Conservation (phyloP, 192 early-diverging fungal species). For the Coemansia sp. region DNA sequence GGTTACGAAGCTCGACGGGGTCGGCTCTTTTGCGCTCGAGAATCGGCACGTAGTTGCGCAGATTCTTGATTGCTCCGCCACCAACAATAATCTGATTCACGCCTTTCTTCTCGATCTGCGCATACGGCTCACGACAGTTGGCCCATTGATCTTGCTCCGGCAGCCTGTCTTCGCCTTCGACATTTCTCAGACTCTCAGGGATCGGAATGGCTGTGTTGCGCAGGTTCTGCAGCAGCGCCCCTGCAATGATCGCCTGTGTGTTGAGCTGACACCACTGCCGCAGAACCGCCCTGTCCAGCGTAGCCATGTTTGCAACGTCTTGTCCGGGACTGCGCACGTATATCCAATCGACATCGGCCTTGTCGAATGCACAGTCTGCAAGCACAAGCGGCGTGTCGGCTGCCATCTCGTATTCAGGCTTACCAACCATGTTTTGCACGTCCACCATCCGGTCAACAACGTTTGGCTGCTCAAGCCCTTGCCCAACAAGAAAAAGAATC, state of each 20-base stretch:
- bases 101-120: constrained; percentile 4
- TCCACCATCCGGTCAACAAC: constrained; percentile 73
- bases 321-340: constrained; percentile 42
- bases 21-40: constrained; percentile 35
- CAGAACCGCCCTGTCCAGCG: constrained; percentile 24
- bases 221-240: constrained; percentile 43
- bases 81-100: constrained; percentile 20
- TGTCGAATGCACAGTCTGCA: constrained; percentile 78
- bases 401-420: constrained; percentile 93
- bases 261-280: constrained; percentile 34
- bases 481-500: constrained; percentile 82
- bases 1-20: constrained; percentile 46
- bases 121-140: constrained; percentile 12
- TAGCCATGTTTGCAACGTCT: constrained; percentile 30
- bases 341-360: constrained; percentile 60
- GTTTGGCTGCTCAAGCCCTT: constrained; percentile 70
- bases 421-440: constrained; percentile 60
- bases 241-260: constrained; percentile 38
- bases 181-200: neutral
- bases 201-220: constrained; percentile 20
- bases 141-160: constrained; percentile 21
- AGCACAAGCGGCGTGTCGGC: constrained; percentile 85
- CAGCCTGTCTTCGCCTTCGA: neutral
- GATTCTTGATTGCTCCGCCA: constrained; percentile 27
- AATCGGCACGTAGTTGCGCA: constrained; percentile 41